Base-by-base conservation (phyloP, 2,329 filamentous ascomycete species). In the Fusarium sp. region DNA sequence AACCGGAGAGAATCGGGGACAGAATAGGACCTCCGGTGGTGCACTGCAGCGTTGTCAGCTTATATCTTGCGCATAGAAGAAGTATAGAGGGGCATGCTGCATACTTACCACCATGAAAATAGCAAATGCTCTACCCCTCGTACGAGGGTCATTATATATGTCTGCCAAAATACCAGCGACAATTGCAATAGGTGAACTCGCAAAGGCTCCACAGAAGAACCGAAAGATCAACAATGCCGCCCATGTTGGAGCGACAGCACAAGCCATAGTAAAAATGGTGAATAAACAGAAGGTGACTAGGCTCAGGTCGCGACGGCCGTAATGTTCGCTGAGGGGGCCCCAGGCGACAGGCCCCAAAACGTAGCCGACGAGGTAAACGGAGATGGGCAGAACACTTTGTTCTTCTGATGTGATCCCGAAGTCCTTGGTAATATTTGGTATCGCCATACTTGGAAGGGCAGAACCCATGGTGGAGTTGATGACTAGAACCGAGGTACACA, bases 381-480 rank as follows among this genome's bases (percentile, higher is more conserved):
- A 90, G 34, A 90, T 88, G 10, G 88, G 89, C 3, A 92, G 74
- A 7, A 87, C 83, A 48, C 75, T 75, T 55, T 86, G 82, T 18
- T 77, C 75, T 30, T 80, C 65, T 4, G 82, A 83, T 0, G 84
- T 84, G 60, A 91, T 79, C 55, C 82, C 74, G 79, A 90, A 93
- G 69, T 90, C 82, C 5, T 78, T 75, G 4, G 84, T 80, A 48
- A 92, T 90, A 54, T 83, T 85, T 4, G 85, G 82, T 4, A 89
- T 84, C 16, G 88, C 88, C 76, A 90, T 90, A 58, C 88, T 88
- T 2, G 90, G 88, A 7, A 93, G 81, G 0, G 89, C 83, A 43
- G 87, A 90, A 3, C 87, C 87, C 79, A 92, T 87, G 12, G 90
- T 92, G 27, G 86, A 89, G 77, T 93, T 93, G 75, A 91, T 82